Percentiles rank a stretch among this genome's conserved stretches.
Conservation (phyloP, 495 filamentous ascomycete species). For the Lasiosphaeris hirsuta region DNA sequence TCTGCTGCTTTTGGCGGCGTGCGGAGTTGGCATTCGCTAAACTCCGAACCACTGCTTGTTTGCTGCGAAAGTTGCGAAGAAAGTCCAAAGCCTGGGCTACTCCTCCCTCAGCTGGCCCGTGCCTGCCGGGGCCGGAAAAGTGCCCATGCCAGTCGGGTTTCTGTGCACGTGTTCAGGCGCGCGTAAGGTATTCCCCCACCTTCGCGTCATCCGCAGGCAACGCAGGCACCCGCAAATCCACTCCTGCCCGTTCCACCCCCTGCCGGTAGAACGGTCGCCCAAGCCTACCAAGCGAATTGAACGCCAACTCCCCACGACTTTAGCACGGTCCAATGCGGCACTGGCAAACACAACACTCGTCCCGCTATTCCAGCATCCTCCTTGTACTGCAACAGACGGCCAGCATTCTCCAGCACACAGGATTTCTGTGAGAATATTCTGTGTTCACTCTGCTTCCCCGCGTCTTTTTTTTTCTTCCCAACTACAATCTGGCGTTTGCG, state of each 20-base stretch:
- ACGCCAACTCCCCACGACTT: conserved; percentile 2
- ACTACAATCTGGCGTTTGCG: not conserved
- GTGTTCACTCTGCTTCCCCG: not conserved
- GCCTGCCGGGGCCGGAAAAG: not conserved
- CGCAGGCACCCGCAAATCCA: conserved; percentile 2
- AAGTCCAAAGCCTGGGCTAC: not conserved
- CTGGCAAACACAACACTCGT: too few species aligned
- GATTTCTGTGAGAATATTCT: too few species aligned
- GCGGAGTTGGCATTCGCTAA: conserved; percentile 20
- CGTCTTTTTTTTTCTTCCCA: not conserved
- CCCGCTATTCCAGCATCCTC: too few species aligned
- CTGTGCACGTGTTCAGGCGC: not conserved
- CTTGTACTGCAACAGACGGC: too few species aligned
- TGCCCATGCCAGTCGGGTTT: not conserved
- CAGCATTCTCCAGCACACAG: too few species aligned
- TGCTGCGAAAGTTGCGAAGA: conserved; percentile 2
- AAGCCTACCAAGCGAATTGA: too few species aligned
- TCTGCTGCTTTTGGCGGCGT: conserved; percentile 12
- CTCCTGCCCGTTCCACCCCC: not conserved
- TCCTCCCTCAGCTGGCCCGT: not conserved
- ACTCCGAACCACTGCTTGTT: conserved; percentile 19
- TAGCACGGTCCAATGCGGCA: too few species aligned
- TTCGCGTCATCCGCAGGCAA: not conserved
- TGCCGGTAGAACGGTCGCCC: not conserved
- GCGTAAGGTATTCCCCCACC: not conserved